phyloP scores from a whole-genome alignment of 2,329 filamentous ascomycete genomes.

The Tolypocladium cylindrosporum region DNA sequence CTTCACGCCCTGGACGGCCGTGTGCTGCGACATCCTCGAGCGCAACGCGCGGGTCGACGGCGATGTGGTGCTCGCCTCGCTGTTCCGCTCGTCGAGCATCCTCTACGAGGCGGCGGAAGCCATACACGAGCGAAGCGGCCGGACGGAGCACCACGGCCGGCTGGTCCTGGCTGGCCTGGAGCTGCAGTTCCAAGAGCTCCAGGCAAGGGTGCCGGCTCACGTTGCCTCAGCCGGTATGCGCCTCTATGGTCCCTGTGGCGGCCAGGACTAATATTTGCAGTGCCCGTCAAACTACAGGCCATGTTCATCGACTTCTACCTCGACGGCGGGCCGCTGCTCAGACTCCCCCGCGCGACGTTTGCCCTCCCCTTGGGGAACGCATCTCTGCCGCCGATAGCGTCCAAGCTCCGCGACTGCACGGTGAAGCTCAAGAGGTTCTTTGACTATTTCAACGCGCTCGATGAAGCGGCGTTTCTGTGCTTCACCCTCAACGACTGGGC shows the following conservation, averaged over 20 bases:
- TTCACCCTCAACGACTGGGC: conserved; percentile 34
- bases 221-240: conserved; percentile 15
- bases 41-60: conserved; percentile 21
- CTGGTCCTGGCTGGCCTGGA: conserved; percentile 39
- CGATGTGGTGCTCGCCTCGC: conserved; percentile 33
- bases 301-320: conserved; percentile 29
- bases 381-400: conserved; percentile 7
- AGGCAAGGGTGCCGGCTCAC: conserved; percentile 22
- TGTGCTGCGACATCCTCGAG: conserved; percentile 34
- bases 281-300: conserved; percentile 18
- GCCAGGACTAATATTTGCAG: conserved; percentile 10
- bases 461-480: conserved; percentile 19
- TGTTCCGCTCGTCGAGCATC: conserved; percentile 31
- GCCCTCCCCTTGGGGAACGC: background rate
- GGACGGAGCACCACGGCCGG: conserved; percentile 27
- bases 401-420: conserved; percentile 13
- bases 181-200: conserved; percentile 32
- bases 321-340: conserved; percentile 26
- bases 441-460: conserved; percentile 18
- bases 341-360: conserved; percentile 4
- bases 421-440: conserved; percentile 20
- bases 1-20: conserved; percentile 32
- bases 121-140: conserved; percentile 14
- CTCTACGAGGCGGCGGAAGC: conserved; percentile 26
- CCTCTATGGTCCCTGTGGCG: conserved; percentile 2